phyloP scores from a whole-genome alignment of 2,329 filamentous ascomycete genomes.

The Verticillium tricorpus region DNA sequence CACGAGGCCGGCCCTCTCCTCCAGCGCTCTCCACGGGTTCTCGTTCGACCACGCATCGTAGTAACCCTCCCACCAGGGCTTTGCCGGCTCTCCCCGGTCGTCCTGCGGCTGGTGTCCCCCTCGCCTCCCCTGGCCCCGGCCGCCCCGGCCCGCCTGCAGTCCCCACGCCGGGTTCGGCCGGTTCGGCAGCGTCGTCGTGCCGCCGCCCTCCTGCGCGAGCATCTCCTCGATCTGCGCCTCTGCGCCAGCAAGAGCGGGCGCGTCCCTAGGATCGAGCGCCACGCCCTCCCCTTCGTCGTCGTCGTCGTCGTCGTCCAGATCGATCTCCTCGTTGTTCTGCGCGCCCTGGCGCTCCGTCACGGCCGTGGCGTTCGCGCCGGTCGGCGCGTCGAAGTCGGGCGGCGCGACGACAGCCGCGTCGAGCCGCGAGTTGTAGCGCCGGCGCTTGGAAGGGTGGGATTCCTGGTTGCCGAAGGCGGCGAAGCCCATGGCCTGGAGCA shows the following conservation, averaged over 20 bases:
- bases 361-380: slow-evolving; percentile 31
- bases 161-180: slow-evolving; percentile 12
- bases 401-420: slow-evolving; percentile 42
- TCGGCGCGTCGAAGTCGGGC: slow-evolving; percentile 9
- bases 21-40: slow-evolving; percentile 66
- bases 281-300: slow-evolving; percentile 8
- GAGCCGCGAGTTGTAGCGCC: slow-evolving; percentile 57
- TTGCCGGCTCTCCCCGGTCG: slow-evolving; percentile 6
- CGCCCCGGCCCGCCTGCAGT: neutral
- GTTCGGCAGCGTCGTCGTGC: slow-evolving; percentile 9
- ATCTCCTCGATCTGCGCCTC: slow-evolving; percentile 11
- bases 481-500: slow-evolving; percentile 64
- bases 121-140: slow-evolving; percentile 1
- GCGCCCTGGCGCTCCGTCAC: slow-evolving; percentile 17
- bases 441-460: slow-evolving; percentile 51
- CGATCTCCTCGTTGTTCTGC: slow-evolving; percentile 41
- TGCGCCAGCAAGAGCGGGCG: slow-evolving; percentile 11
- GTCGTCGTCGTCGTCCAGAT: slow-evolving; percentile 31
- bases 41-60: slow-evolving; percentile 66
- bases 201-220: neutral
- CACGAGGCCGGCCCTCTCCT: slow-evolving; percentile 39
- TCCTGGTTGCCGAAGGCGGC: slow-evolving; percentile 59
- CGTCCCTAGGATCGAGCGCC: slow-evolving; percentile 5
- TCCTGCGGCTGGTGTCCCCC: slow-evolving; percentile 6
- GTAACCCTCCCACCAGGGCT: slow-evolving; percentile 60